Conservation (phyloP, 176 grass and related monocot genomes). For the Triticum timopheevii region DNA sequence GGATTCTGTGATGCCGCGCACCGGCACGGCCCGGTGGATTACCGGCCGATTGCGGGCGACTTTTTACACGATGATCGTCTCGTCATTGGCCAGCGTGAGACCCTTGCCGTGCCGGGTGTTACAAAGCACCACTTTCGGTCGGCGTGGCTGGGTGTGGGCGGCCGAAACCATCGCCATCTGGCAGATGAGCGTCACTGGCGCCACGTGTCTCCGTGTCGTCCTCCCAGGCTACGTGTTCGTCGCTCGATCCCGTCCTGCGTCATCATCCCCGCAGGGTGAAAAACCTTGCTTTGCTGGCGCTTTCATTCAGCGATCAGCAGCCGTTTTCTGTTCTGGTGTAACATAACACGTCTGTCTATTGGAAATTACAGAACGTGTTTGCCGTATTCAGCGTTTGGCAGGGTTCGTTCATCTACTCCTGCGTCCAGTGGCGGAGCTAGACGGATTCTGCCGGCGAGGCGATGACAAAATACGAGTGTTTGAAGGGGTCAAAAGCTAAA, state of each 20-base stretch:
- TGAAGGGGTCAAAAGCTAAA: too few relatives aligned
- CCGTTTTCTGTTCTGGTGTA: too few relatives aligned
- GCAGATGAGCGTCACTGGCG: too few relatives aligned
- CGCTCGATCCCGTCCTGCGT: neutral
- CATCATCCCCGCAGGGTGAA: neutral
- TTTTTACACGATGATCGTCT: neutral
- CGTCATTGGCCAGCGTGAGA: neutral
- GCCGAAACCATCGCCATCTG: neutral
- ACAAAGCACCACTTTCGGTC: neutral
- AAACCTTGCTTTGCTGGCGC: neutral
- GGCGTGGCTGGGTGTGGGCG: too few relatives aligned
- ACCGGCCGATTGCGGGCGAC: neutral
- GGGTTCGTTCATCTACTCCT: too few relatives aligned
- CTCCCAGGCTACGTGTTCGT: neutral
- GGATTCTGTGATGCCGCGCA: neutral
- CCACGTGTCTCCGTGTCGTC: neutral
- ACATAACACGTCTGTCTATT: too few relatives aligned
- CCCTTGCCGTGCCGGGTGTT: neutral
- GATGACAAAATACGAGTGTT: too few relatives aligned
- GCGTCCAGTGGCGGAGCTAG: too few relatives aligned
- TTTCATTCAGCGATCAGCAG: neutral
- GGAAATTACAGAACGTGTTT: too few relatives aligned
- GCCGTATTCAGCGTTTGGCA: too few relatives aligned
- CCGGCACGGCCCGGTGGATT: neutral
- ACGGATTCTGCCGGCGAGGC: too few relatives aligned